Evolutionary conservation across 768 basidiomycete species (phyloP).

Genomic region (Auricularia sp.): DNA sequence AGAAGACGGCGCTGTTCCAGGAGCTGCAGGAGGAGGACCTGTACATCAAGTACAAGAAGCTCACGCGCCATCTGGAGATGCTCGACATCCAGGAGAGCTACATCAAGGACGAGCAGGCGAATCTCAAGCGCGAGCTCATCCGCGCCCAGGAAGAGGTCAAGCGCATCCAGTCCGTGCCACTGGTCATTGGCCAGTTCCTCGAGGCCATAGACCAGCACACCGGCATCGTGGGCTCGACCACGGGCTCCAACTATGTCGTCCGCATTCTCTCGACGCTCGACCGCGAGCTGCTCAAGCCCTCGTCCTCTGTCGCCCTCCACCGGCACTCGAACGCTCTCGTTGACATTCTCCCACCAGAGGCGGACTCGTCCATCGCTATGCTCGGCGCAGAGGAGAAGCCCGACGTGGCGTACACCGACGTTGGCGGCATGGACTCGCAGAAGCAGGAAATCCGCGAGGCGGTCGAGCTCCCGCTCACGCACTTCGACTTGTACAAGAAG

Average conservation of each 20-base stretch:
- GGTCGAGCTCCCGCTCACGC: slow-evolving; percentile 90
- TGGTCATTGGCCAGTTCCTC: slow-evolving; percentile 98
- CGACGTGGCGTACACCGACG: slow-evolving; percentile 85
- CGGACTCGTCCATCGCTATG: slow-evolving; percentile 95
- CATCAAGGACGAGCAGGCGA: slow-evolving; percentile 97
- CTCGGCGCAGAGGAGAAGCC: slow-evolving; percentile 90
- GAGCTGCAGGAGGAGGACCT: slow-evolving; percentile 87
- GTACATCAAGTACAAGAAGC: slow-evolving; percentile 95
- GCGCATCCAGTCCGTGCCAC: slow-evolving; percentile 95
- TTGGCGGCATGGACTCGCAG: slow-evolving; percentile 94
- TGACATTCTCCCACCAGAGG: slow-evolving; percentile 96
- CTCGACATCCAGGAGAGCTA: slow-evolving; percentile 91
- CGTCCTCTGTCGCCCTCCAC: slow-evolving; percentile 95
- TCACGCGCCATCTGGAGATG: slow-evolving; percentile 90
- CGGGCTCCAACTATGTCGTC: slow-evolving; percentile 96
- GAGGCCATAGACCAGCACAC: slow-evolving; percentile 98
- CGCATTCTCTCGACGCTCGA: slow-evolving; percentile 94
- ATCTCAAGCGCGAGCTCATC: slow-evolving; percentile 93
- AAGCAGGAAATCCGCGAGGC: slow-evolving; percentile 99
- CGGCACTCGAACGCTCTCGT: slow-evolving; percentile 98
- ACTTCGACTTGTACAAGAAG: slow-evolving; percentile 97
- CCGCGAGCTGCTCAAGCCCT: slow-evolving; percentile 93
- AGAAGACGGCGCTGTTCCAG: slow-evolving; percentile 79
- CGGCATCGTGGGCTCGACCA: slow-evolving; percentile 94
- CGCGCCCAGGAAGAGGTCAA: slow-evolving; percentile 99